A percentile compares a stretch with the other conserved stretches of the same genome.
Evolutionary conservation across 1,284 basidiomycete genomes (phyloP).

Genomic region (Phylloporus gajari): DNA sequence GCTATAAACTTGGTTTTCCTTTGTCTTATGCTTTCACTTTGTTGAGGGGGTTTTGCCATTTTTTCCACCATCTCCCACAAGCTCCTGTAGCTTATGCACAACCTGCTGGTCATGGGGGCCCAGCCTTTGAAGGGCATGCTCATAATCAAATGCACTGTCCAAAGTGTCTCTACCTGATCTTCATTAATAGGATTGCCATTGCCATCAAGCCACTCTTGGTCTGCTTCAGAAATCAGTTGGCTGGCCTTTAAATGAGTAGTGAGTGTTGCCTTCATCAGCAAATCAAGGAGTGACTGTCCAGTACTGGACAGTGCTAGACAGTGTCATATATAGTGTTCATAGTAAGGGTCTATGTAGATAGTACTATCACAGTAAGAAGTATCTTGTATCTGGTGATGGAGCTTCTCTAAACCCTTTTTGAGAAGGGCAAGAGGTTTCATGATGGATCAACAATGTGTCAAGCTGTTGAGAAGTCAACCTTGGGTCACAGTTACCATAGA

Average conservation of each 20-base stretch:
- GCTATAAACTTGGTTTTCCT: neutral
- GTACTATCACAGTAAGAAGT: too few relatives aligned
- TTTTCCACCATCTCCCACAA: neutral
- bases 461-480: too few relatives aligned
- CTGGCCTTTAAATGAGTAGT: neutral
- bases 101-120: neutral
- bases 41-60: neutral
- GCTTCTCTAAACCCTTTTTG: neutral
- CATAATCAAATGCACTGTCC: slow-evolving; percentile 14
- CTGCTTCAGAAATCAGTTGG: neutral
- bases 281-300: too few relatives aligned
- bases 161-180: slow-evolving; percentile 8
- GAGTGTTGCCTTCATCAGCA: neutral
- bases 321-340: too few relatives aligned
- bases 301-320: too few relatives aligned
- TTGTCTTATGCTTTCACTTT: slow-evolving; percentile 9
- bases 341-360: too few relatives aligned
- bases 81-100: slow-evolving; percentile 11
- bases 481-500: too few relatives aligned
- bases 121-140: neutral
- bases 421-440: too few relatives aligned
- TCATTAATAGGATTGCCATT: slow-evolving; percentile 21
- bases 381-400: neutral
- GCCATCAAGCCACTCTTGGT: slow-evolving; percentile 23
- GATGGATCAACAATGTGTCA: too few relatives aligned